These are phyloP conservation scores for Lolium rigidum DNA, from an alignment of 176 grass and related monocot species.

Conservation along the genomic window DNA sequence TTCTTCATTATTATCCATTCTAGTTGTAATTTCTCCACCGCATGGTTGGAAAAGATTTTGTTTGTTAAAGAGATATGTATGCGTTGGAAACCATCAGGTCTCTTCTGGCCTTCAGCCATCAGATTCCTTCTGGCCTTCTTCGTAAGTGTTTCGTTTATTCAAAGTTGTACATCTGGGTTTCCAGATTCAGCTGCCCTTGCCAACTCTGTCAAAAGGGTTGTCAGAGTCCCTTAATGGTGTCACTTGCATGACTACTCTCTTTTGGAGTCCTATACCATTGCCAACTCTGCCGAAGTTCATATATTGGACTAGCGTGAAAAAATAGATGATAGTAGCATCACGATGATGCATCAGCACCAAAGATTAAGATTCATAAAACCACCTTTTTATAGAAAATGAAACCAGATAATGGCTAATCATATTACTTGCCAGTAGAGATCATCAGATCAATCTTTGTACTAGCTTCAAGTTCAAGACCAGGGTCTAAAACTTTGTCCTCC, in stretches of 20 bases:
- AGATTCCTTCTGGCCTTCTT: background rate
- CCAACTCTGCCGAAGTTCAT: background rate
- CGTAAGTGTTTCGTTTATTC: background rate
- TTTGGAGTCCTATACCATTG: no score
- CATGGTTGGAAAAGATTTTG: constrained; percentile 12
- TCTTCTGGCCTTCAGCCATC: no score
- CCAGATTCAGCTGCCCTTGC: background rate
- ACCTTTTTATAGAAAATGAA: background rate
- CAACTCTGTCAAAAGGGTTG: background rate
- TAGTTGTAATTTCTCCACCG: constrained; percentile 6
- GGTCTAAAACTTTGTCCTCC: background rate
- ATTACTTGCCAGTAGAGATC: no score
- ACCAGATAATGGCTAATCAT: no score
- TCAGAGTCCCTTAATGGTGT: background rate
- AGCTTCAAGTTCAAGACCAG: background rate
- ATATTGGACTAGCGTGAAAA: background rate
- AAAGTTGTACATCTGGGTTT: background rate
- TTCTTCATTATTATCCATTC: background rate
- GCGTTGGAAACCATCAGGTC: background rate
- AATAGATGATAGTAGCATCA: no score
- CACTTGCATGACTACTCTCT: background rate
- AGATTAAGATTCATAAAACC: no score
- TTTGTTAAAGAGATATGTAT: constrained; percentile 28
- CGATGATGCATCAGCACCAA: no score
- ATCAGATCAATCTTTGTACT: no score